These are phyloP conservation scores for Ceratonia siliqua DNA, from an alignment of 306 rosid genomes.

Conservation along the genomic window DNA sequence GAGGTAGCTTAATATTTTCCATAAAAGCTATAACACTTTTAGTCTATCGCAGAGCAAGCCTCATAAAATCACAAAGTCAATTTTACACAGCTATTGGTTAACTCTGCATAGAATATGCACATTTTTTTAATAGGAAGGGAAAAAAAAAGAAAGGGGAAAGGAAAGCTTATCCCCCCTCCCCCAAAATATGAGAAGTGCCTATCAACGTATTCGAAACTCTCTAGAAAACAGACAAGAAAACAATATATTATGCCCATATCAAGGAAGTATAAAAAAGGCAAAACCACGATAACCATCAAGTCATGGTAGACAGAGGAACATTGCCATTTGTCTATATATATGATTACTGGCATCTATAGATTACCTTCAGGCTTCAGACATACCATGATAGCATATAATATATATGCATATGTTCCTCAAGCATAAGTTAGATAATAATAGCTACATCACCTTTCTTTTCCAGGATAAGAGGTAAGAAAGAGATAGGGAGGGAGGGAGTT, in stretches of 20 bases:
- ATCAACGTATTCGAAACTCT: neutral
- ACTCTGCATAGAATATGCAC: too few species aligned
- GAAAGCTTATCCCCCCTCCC: neutral
- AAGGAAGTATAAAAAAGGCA: neutral
- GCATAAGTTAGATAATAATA: too few species aligned
- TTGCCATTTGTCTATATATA: neutral
- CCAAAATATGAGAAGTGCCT: neutral
- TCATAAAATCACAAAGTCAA: too few species aligned
- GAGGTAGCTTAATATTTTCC: constrained; percentile 14
- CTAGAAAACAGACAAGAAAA: neutral
- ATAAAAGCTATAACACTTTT: neutral
- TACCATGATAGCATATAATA: constrained; percentile 2
- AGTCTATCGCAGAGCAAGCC: neutral
- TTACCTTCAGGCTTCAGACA: neutral
- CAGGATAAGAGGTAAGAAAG: neutral
- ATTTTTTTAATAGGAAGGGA: too few species aligned
- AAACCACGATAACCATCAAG: neutral
- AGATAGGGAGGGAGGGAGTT: neutral
- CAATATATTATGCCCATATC: neutral
- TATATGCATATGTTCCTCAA: neutral
- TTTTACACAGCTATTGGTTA: too few species aligned
- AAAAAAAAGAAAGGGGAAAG: too few species aligned
- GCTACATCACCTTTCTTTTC: neutral
- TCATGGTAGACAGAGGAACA: neutral
- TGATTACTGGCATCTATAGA: neutral